Evolutionary conservation across 805 yeast genomes (phyloP), one percentile per base, ranked within the genome.

Genomic region (Pichia cabralensis): DNA sequence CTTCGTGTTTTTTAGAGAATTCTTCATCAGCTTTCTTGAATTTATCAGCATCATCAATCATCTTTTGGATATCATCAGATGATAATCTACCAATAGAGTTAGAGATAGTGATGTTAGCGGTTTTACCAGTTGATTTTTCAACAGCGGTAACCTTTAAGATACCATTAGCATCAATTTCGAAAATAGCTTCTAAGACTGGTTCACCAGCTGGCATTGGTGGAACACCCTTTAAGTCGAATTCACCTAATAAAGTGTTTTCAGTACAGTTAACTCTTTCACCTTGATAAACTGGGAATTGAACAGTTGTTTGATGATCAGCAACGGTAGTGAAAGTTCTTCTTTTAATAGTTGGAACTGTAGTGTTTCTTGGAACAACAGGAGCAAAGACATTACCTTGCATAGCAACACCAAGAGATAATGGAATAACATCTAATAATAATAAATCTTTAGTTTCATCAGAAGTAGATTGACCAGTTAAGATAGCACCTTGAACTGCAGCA

Each of bases 401-500:
- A 72, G 95, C 97, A 67, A 89, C 95, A 84, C 98, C 98, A 61
- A 89, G 76, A 50, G 97, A 88, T 63, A 89, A 80, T 65, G 98
- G 98, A 61, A 88, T 88, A 56, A 89, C 97, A 73, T 88, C 97
- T 68, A 88, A 79, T 62, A 88, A 77, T 56, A 89, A 79, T 64
- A 88, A 76, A 70, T 85, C 96, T 70, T 88, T 85, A 64, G 95
- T 86, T 66, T 85, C 94, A 46, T 80, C 92, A 50, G 82, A 76
- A 47, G 85, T 79, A 44, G 84, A 86, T 49, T 73, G 76, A 71
- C 95, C 95, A 52, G 96, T 82, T 67, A 88, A 76, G 70, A 89
- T 84, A 62, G 96, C 96, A 72, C 95, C 97, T 74, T 88, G 96
- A 56, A 88, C 96, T 58, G 97, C 96, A 58, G 97, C 97, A 80